Evolutionary conservation across 2,329 filamentous ascomycete genomes (phyloP), one percentile per base, ranked within the genome.

Genomic region (Colletotrichum salicis): DNA sequence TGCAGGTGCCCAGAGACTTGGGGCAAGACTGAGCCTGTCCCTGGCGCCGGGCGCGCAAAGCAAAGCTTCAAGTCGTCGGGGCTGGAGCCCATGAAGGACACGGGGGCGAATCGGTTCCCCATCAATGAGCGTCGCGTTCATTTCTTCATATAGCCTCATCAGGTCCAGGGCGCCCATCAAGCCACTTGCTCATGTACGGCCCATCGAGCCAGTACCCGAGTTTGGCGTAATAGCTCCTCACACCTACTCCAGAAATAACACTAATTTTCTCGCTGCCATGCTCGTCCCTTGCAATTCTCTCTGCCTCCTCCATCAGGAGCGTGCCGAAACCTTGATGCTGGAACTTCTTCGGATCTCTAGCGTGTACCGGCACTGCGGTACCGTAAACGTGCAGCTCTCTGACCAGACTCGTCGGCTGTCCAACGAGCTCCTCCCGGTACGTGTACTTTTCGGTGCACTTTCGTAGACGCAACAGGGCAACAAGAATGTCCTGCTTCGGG

Each of bases 251-350:
- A n/a, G 95, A 97, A 73, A 99, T 99, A 75, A 99, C 95, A 79
- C 94, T 96, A 67, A 99, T 94, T 87, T 99, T 99, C 72, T 88
- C 88, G 77, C 95, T 98, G 6, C 95, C 93, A 79, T 99, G 96
- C 83, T 99, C 96, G 75, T 98, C 93, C 67, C 94, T 89, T 0
- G 97, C 96, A 75, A 99, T 99, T 63, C 95, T 89, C 84, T 98
- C 96, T 0, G 96, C 97, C 84, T 98, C 96, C 79, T 98, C 96
- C 97, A 99, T 99, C 75, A 99, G 80, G 73, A 99, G 82, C 1
- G 96, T 99, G 59, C 96, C 96, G 76, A 97, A 99, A 0, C 96
- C 96, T 80, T 98, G 96, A 83, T 99, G 96, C 84, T 99, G 96
- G 83, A 98, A 98, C 83, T 98, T 98, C 82, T 93, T 92, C 24